Conservation (phyloP, 176 grass and related monocot genomes). For the Eleusine indica region DNA sequence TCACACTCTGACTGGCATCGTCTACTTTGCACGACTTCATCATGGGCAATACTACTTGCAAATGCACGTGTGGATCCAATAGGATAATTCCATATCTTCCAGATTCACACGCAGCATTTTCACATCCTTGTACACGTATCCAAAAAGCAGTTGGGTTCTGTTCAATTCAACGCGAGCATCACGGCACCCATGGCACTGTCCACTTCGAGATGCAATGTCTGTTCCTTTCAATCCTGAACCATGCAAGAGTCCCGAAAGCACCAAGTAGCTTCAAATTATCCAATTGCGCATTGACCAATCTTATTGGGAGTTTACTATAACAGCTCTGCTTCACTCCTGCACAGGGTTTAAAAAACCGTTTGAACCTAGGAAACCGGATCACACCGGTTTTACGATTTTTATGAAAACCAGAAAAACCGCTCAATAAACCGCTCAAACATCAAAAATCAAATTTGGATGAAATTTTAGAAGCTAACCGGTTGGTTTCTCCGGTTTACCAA, state of each 20-base stretch:
- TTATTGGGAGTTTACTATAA: not conserved
- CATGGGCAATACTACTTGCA: not conserved
- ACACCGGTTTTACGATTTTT: too few relatives aligned
- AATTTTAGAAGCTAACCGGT: too few relatives aligned
- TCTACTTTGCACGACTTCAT: not conserved
- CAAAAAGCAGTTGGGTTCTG: not conserved
- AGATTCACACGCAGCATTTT: not conserved
- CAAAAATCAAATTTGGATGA: too few relatives aligned
- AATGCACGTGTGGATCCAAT: not conserved
- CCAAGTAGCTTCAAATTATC: not conserved
- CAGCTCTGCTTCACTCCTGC: not conserved
- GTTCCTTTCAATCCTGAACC: constrained; percentile 3
- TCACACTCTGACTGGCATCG: not conserved
- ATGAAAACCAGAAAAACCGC: too few relatives aligned
- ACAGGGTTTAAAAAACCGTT: too few relatives aligned
- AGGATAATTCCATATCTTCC: not conserved
- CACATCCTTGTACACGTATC: not conserved
- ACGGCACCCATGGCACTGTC: not conserved
- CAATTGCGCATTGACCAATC: not conserved
- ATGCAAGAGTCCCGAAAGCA: not conserved
- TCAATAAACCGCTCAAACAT: too few relatives aligned
- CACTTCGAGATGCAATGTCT: not conserved
- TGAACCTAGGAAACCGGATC: too few relatives aligned
- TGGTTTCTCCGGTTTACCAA: too few relatives aligned
- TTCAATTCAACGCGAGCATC: not conserved